Evolutionary conservation across 179 eudicot species (phyloP).

Genomic region (Beta corolliflora): DNA sequence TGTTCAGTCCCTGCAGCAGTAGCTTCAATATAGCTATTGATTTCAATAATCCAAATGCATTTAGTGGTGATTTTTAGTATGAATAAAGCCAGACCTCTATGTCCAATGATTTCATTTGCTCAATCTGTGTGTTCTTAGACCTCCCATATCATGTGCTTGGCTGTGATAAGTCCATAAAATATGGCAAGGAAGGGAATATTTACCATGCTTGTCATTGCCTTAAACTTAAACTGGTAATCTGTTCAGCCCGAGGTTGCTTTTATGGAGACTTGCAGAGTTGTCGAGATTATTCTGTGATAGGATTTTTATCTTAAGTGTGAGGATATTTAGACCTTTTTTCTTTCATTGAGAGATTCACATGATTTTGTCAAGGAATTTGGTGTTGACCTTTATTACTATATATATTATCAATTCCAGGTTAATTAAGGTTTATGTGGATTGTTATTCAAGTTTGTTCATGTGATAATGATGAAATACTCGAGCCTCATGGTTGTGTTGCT

Average conservation of each 20-base stretch:
- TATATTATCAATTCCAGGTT: constrained; percentile 12
- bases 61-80: too few species aligned
- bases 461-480: constrained; percentile 58
- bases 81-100: too few species aligned
- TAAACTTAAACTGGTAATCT: background rate
- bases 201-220: background rate
- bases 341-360: background rate
- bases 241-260: background rate
- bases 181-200: too few species aligned
- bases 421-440: constrained; percentile 1
- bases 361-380: constrained; percentile 17
- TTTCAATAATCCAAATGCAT: too few species aligned
- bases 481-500: constrained; percentile 51
- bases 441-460: constrained; percentile 36
- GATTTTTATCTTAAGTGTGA: background rate
- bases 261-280: background rate
- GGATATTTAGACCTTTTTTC: background rate
- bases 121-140: too few species aligned
- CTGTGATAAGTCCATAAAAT: too few species aligned
- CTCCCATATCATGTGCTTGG: too few species aligned
- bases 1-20: constrained; percentile 23
- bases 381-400: background rate
- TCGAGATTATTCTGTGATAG: background rate
- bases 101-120: too few species aligned
- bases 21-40: too few species aligned